Evolutionary conservation across 202 grass and related monocot species (phyloP).

Genomic region (Setaria italica): DNA sequence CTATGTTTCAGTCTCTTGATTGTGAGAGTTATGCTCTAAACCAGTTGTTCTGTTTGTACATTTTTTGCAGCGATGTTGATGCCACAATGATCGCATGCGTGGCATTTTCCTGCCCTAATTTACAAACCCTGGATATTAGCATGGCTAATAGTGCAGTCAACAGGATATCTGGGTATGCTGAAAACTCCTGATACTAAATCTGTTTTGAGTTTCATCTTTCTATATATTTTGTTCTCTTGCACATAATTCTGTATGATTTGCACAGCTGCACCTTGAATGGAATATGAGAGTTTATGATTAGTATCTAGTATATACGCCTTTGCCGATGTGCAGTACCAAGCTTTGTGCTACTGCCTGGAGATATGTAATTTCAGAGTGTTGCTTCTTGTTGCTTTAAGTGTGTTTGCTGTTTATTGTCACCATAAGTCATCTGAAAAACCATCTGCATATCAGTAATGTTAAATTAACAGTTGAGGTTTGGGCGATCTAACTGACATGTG

Average conservation of each 20-base stretch:
- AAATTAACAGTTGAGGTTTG: not conserved
- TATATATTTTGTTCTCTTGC: not conserved
- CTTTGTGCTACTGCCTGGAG: not conserved
- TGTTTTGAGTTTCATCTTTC: not conserved
- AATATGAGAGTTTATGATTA: not conserved
- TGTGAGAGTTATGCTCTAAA: slow-evolving; percentile 36
- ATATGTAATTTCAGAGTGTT: not conserved
- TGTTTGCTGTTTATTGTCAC: slow-evolving; percentile 1
- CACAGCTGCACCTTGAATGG: not conserved
- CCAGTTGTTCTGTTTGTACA: slow-evolving; percentile 24
- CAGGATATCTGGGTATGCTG: slow-evolving; percentile 76
- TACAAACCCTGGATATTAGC: slow-evolving; percentile 73
- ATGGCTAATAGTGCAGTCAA: slow-evolving; percentile 66
- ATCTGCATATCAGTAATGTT: not conserved
- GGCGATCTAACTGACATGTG: slow-evolving; percentile 2
- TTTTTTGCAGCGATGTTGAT: slow-evolving; percentile 84
- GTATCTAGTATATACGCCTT: not conserved
- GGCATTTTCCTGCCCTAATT: slow-evolving; percentile 81
- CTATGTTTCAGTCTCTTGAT: slow-evolving; percentile 13
- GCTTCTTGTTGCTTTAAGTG: slow-evolving; percentile 12
- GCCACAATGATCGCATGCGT: slow-evolving; percentile 79
- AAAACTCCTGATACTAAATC: slow-evolving; percentile 11
- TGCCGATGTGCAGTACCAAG: not conserved
- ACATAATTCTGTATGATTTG: not conserved
- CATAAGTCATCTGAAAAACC: not conserved